A percentile compares a stretch with the other conserved stretches of the same genome.
Conservation (phyloP, 306 rosid genomes). For the Malus fusca region DNA sequence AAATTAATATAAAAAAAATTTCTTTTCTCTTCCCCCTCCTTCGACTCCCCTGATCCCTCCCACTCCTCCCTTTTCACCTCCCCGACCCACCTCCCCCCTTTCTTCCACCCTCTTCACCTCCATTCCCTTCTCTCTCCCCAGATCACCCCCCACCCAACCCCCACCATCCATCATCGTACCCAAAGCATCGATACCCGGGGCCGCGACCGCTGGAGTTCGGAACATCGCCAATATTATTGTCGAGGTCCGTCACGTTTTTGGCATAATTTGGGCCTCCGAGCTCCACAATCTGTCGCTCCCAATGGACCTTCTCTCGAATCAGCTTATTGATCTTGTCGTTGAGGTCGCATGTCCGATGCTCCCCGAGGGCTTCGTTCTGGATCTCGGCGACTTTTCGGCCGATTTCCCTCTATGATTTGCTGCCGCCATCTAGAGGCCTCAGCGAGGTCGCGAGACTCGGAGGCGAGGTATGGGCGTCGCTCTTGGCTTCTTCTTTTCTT, state of each 20-base stretch:
- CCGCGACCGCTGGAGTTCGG: conserved; percentile 92
- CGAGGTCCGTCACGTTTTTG: conserved; percentile 75
- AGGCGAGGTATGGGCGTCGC: conserved; percentile 61
- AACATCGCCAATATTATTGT: conserved; percentile 81
- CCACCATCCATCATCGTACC: no score
- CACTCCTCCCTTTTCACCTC: no score
- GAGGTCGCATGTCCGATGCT: conserved; percentile 89
- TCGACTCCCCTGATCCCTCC: no score
- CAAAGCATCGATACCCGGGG: neutral
- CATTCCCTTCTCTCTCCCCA: no score
- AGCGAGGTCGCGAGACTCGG: conserved; percentile 85
- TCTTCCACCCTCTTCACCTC: no score
- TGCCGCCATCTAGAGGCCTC: conserved; percentile 91
- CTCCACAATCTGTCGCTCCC: conserved; percentile 81
- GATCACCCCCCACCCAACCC: no score
- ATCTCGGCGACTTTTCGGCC: conserved; percentile 92
- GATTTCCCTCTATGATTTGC: conserved; percentile 79
- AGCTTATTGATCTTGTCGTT: conserved; percentile 80
- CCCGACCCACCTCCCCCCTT: no score
- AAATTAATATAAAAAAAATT: no score
- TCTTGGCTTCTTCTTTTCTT: conserved; percentile 96
- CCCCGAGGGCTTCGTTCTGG: conserved; percentile 87
- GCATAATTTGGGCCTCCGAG: conserved; percentile 74
- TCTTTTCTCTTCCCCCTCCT: no score
- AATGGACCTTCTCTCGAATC: conserved; percentile 62